Evolutionary conservation across 371 early-diverging fungal species (phyloP).

Genomic region (Mortierella sp.): DNA sequence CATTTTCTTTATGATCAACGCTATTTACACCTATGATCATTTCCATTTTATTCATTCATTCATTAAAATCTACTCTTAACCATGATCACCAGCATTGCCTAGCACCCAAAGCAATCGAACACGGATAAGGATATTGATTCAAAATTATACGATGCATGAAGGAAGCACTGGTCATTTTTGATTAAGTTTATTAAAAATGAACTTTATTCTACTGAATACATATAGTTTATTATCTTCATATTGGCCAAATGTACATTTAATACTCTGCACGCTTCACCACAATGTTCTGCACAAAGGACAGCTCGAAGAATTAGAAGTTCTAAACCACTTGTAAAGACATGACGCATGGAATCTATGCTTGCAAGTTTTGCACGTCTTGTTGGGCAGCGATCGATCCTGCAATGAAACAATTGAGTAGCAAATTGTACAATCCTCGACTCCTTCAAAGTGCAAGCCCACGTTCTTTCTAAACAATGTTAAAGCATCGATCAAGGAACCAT

Average conservation of each 20-base stretch:
- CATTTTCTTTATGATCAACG: no score
- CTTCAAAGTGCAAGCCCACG: conserved; percentile 90
- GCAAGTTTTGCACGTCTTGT: conserved; percentile 93
- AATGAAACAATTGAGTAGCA: conserved; percentile 95
- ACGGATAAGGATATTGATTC: no score
- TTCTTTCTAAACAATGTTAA: conserved; percentile 85
- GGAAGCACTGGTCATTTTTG: no score
- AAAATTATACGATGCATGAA: no score
- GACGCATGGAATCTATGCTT: conserved; percentile 95
- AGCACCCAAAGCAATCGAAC: no score
- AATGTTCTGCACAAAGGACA: conserved; percentile 93
- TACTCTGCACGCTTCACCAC: conserved; percentile 52
- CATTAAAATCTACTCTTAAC: no score
- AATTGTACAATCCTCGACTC: conserved; percentile 95
- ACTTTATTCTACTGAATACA: no score
- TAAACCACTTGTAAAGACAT: conserved; percentile 97
- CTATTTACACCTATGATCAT: no score
- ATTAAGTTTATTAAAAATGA: no score
- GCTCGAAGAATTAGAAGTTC: conserved; percentile 88
- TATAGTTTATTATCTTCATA: no score
- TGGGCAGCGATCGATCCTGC: conserved; percentile 90
- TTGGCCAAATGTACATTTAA: not conserved
- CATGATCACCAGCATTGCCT: no score
- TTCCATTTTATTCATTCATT: no score
- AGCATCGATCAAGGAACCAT: conserved; percentile 86